phyloP scores from a whole-genome alignment of 495 filamentous ascomycete species.

The Parathielavia appendiculata region DNA sequence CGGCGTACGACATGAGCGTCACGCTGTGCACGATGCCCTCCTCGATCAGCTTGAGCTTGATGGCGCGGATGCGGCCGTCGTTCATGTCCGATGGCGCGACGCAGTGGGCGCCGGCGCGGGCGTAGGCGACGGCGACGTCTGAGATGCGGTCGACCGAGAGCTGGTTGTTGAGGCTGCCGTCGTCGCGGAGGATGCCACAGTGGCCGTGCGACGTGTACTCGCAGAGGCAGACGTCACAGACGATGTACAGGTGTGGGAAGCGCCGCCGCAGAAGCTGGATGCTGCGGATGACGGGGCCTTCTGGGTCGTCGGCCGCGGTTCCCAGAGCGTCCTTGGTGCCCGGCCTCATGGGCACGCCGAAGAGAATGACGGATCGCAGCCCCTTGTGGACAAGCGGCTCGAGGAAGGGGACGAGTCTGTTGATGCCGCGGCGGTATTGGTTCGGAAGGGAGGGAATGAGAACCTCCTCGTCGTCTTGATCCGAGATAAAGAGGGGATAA shows the following conservation, averaged over 20 bases:
- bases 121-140: conserved; percentile 89
- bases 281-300: conserved; percentile 80
- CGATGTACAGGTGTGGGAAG: conserved; percentile 86
- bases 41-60: conserved; percentile 94
- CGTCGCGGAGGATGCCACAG: conserved; percentile 89
- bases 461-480: conserved; percentile 86
- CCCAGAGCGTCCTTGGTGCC: conserved; percentile 84
- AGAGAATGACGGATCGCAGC: conserved; percentile 86
- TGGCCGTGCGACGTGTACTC: conserved; percentile 99
- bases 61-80: conserved; percentile 90
- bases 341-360: conserved; percentile 80
- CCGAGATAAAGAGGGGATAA: conserved; percentile 93
- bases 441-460: conserved; percentile 84
- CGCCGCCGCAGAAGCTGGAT: conserved; percentile 75
- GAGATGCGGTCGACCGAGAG: conserved; percentile 89
- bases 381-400: conserved; percentile 82
- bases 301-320: conserved; percentile 87
- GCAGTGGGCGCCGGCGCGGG: conserved; percentile 88
- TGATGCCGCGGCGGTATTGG: conserved; percentile 81
- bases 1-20: conserved; percentile 93
- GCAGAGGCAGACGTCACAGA: conserved; percentile 91
- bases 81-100: conserved; percentile 99
- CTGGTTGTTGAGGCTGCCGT: conserved; percentile 86
- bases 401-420: conserved; percentile 78
- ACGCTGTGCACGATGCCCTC: conserved; percentile 81